Evolutionary conservation across 2,329 filamentous ascomycete genomes (phyloP).

Genomic region (Esteya vermicola): DNA sequence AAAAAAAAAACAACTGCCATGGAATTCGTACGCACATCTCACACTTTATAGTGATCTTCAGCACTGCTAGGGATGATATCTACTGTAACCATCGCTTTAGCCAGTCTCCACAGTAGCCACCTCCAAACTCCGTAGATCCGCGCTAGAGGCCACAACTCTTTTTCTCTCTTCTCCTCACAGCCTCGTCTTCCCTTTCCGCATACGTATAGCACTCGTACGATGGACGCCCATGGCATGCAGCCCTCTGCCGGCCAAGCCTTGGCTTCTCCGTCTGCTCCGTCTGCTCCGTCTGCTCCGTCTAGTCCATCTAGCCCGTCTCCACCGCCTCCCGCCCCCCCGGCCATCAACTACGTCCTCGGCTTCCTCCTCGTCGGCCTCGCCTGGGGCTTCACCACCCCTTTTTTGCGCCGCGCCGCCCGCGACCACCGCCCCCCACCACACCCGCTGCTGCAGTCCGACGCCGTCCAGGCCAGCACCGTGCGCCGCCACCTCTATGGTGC

Average conservation of each 20-base stretch:
- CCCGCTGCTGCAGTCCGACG: slow-evolving; percentile 34
- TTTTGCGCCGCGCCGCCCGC: slow-evolving; percentile 76
- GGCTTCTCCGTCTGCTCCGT: background rate
- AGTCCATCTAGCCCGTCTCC: too few relatives aligned
- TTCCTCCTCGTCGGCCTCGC: slow-evolving; percentile 85
- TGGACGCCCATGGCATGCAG: background rate
- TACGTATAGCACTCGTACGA: too few relatives aligned
- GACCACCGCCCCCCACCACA: slow-evolving; percentile 53
- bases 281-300: background rate
- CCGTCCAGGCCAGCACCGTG: slow-evolving; percentile 43
- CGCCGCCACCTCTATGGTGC: slow-evolving; percentile 47
- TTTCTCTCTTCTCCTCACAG: background rate
- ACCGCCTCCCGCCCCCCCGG: slow-evolving; percentile 7
- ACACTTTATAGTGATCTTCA: too few relatives aligned
- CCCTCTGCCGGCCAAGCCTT: background rate
- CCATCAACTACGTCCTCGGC: slow-evolving; percentile 72
- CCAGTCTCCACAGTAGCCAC: too few relatives aligned
- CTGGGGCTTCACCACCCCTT: slow-evolving; percentile 86
- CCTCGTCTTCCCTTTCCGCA: background rate
- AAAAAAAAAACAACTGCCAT: too few relatives aligned
- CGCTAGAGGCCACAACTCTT: background rate
- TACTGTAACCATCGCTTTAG: too few relatives aligned
- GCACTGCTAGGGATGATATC: too few relatives aligned
- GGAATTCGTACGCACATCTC: too few relatives aligned
- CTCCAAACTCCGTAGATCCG: too few relatives aligned